Base-by-base conservation (phyloP, 257 asterid genomes). In the Scutellaria barbata region DNA sequence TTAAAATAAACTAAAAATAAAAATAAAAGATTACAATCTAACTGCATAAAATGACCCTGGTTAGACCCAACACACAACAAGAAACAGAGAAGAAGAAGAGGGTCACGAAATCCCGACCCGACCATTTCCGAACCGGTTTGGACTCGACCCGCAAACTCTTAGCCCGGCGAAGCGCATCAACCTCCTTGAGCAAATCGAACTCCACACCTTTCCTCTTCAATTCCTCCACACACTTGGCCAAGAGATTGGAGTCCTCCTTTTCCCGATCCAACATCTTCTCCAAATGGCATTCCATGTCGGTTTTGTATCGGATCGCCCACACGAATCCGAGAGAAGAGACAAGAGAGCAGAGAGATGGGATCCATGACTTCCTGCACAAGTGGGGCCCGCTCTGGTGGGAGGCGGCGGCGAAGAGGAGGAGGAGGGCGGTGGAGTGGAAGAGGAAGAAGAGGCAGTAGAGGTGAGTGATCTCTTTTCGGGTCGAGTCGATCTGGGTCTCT, bases 401-500 rank as follows among this genome's bases (percentile, higher is more conserved):
- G 33, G 88, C 54, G 40, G 92, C 82, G 73, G 81, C 40, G 87
- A 91, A 91, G 81, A 94, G 96, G 81, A 94, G 86, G 79, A 92
- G 79, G 64, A 94, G 88, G 14, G 95, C 74, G 70, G 82, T 81
- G 73, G 99, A 86, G 68, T 94, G 99, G 89, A 89, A 91, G 72
- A 94, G 87, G 87, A 94, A 91, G 88, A 88, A 94, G 79, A 91
- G 82, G 74, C 86, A 85, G 88, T 86, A 86, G 76, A 94, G 92
- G 11, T 89, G 95, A 0, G 96, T 88, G 86, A 91, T 84, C 14
- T 94, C 88, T 3, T 83, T 85, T 0, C 96, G 81, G 59, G 85
- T 82, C 0, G 92, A 78, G 42, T 91, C 96, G 76, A 91, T 81
- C 50, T 88, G 99, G 50, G 85, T 88, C 63, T 86, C 96, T 55